These are phyloP conservation scores for Trichoderma polysporum DNA, from an alignment of 2,329 filamentous ascomycete species.

Conservation along the genomic window DNA sequence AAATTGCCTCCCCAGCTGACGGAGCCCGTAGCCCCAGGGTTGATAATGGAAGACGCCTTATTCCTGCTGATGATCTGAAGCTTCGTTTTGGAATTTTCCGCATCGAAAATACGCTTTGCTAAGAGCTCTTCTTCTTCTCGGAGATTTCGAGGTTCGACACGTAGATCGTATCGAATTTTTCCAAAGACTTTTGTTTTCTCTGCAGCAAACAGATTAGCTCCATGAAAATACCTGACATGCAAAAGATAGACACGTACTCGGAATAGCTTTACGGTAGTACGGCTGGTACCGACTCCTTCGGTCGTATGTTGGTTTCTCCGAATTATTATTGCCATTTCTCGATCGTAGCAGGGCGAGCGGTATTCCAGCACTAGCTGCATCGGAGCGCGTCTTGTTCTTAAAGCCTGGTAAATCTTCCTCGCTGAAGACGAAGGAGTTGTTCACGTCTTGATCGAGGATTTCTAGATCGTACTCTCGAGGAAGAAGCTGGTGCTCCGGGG, in stretches of 20 bases:
- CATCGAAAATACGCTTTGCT: slow-evolving; percentile 54
- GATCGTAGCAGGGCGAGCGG: slow-evolving; percentile 53
- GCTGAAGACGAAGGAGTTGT: slow-evolving; percentile 88
- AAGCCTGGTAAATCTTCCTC: slow-evolving; percentile 79
- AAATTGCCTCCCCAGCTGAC: slow-evolving; percentile 47
- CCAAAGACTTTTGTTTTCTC: slow-evolving; percentile 78
- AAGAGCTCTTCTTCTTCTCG: slow-evolving; percentile 66
- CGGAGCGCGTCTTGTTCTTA: slow-evolving; percentile 53
- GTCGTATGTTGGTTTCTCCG: slow-evolving; percentile 47
- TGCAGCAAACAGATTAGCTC: slow-evolving; percentile 38
- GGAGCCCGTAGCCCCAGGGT: slow-evolving; percentile 49
- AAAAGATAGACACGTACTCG: slow-evolving; percentile 54
- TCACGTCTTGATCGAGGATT: slow-evolving; percentile 60
- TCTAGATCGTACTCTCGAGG: slow-evolving; percentile 87
- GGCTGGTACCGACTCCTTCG: slow-evolving; percentile 52
- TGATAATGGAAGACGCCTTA: slow-evolving; percentile 53
- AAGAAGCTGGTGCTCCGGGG: slow-evolving; percentile 68
- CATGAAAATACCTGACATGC: background rate
- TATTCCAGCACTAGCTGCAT: slow-evolving; percentile 58
- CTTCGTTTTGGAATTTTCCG: slow-evolving; percentile 50
- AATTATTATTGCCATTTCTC: slow-evolving; percentile 12
- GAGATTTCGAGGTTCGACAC: slow-evolving; percentile 70
- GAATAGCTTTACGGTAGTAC: slow-evolving; percentile 70
- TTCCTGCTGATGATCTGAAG: slow-evolving; percentile 52
- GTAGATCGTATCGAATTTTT: slow-evolving; percentile 72